Conservation (phyloP, 2,329 filamentous ascomycete genomes). For the Conoideocrella luteorostrata region DNA sequence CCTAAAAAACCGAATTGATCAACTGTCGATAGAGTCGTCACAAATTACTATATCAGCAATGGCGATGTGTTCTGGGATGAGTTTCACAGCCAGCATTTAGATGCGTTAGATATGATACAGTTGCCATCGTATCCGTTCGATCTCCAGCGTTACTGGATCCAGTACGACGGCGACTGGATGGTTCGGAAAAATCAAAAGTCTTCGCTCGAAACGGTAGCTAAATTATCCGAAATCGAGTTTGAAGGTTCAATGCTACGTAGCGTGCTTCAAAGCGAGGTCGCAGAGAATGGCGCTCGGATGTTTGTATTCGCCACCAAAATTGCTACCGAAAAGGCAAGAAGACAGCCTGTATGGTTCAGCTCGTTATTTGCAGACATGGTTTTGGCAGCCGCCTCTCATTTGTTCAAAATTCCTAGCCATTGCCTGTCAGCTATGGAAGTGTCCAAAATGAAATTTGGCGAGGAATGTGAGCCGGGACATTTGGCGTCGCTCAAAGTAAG, state of each 20-base stretch:
- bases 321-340: too few relatives aligned
- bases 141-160: slow-evolving; percentile 61
- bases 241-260: too few relatives aligned
- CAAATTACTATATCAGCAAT: background rate
- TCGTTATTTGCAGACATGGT: slow-evolving; percentile 56
- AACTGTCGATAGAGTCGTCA: background rate
- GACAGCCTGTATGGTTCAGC: slow-evolving; percentile 58
- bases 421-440: background rate
- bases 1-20: slow-evolving; percentile 43
- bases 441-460: background rate
- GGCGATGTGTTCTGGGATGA: slow-evolving; percentile 58
- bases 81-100: slow-evolving; percentile 46
- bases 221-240: too few relatives aligned
- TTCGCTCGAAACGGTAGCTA: too few relatives aligned
- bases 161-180: slow-evolving; percentile 49
- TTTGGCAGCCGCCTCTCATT: background rate
- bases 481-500: too few relatives aligned
- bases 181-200: slow-evolving; percentile 58
- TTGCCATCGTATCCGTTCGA: slow-evolving; percentile 66
- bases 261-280: slow-evolving; percentile 60
- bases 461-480: too few relatives aligned
- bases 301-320: background rate
- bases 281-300: slow-evolving; percentile 37
- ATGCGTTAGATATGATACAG: slow-evolving; percentile 41
- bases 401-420: background rate